phyloP scores from a whole-genome alignment of 306 rosid genomes.

The Rosa persica region DNA sequence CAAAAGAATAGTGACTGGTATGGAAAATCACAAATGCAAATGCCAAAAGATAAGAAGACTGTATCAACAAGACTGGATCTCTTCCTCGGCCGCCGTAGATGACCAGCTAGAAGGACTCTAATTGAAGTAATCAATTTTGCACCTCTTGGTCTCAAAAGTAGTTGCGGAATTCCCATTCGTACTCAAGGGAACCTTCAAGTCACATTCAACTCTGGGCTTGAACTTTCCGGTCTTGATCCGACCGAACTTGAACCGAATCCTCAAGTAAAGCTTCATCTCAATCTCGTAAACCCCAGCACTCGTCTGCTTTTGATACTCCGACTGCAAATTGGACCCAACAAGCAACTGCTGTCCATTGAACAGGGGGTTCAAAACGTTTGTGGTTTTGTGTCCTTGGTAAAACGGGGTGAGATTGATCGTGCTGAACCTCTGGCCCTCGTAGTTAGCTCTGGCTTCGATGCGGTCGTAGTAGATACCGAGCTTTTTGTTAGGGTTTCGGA shows the following conservation, averaged over 20 bases:
- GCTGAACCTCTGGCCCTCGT: constrained; percentile 41
- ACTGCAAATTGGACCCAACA: constrained; percentile 12
- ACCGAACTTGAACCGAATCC: constrained; percentile 55
- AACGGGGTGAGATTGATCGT: constrained; percentile 24
- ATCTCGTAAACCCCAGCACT: constrained; percentile 38
- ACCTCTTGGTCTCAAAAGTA: constrained; percentile 47
- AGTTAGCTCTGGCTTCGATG: constrained; percentile 51
- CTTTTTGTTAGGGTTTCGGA: constrained; percentile 67
- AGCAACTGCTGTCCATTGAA: constrained; percentile 46
- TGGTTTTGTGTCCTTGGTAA: constrained; percentile 72
- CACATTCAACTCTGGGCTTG: constrained; percentile 62
- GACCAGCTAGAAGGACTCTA: background rate
- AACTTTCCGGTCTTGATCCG: constrained; percentile 40
- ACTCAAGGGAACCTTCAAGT: constrained; percentile 49
- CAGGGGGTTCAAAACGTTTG: constrained; percentile 27
- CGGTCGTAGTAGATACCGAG: constrained; percentile 67
- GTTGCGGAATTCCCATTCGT: constrained; percentile 20
- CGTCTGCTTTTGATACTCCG: constrained; percentile 38
- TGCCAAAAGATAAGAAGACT: too few species aligned
- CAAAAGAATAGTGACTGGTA: constrained; percentile 6
- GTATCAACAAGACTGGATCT: constrained; percentile 6
- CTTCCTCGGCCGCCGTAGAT: background rate
- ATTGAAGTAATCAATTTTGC: constrained; percentile 51
- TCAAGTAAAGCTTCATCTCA: constrained; percentile 55
- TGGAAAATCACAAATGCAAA: background rate